Base-by-base conservation (phyloP, 1,139 yeast species). In the Yamadazyma triangularis region DNA sequence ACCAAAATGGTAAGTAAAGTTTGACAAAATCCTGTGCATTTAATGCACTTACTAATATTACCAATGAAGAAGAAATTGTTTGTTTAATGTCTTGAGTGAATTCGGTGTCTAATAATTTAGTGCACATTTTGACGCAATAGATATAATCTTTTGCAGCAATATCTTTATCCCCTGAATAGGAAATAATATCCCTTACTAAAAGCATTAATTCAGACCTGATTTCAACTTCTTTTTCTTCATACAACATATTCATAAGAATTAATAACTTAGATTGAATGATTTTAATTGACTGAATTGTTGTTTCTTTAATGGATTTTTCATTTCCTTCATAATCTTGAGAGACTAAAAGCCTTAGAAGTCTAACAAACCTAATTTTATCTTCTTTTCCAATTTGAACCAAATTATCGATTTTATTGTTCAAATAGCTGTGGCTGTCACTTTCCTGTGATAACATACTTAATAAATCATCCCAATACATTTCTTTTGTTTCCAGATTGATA, bases 131-230 rank as follows among this genome's bases (percentile, higher is more conserved):
- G 9, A 18, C 9, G 9, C 20, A 18, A 18, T 18, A 18, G 20
- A 9, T 18, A 18, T 18, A 18, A 6, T 6, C 15, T 12, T 41
- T 19, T 15, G 27, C 28, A 8, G 24, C 15, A 3, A 40, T 14
- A 1, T 13, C 15, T n/a, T 28, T 31, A 16, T 31, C 30, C n/a
- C 39, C 39, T 14, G 38, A 15, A 25, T 33, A 41, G 1, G 41
- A 34, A 8, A 40, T 27, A 11, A 42, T 34, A 26, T 42, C 47
- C 26, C 41, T 35, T 4, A 42, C 26, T 23, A 42, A 29, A 8
- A 19, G 19, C n/a, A 40, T 27, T 9, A 38, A 25, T 8, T 38
- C 36, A 11, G 19, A 10, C 4, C 27, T 15, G 11, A 31, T 31
- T 4, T 15, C 19, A 18, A 18, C 9, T 7, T 18, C 20, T 18